Conservation (phyloP, 768 basidiomycete species). For the Sporobolomyces pararoseus region DNA sequence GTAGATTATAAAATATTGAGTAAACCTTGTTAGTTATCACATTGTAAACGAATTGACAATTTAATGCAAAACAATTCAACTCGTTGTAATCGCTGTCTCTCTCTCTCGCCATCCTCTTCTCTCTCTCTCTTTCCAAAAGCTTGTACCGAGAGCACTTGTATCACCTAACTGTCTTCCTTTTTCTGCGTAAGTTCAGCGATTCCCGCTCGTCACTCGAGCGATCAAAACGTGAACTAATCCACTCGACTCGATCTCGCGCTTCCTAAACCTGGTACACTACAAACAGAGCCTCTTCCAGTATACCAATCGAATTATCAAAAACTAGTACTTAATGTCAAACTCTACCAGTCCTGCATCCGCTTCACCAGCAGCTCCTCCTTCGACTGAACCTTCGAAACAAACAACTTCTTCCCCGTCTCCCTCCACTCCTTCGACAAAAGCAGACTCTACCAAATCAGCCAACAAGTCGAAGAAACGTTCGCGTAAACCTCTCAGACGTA, state of each 20-base stretch:
- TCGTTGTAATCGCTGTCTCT: background rate
- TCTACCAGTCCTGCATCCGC: too few species aligned
- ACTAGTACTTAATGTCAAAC: too few species aligned
- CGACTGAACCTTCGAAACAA: background rate
- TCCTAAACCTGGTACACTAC: too few species aligned
- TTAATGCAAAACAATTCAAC: too few species aligned
- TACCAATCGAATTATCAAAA: too few species aligned
- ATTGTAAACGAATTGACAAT: too few species aligned
- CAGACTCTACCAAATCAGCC: background rate
- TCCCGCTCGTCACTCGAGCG: too few species aligned
- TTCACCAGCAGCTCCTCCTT: too few species aligned
- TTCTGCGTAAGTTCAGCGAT: too few species aligned
- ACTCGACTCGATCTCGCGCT: too few species aligned
- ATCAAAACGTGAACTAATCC: too few species aligned
- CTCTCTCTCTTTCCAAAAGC: background rate
- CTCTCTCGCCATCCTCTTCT: background rate
- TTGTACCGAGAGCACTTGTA: conserved; percentile 1
- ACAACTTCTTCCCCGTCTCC: background rate
- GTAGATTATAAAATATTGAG: conserved; percentile 30
- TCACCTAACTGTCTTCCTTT: background rate
- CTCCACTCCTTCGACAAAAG: background rate
- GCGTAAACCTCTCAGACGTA: conserved; percentile 15
- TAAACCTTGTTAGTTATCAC: background rate
- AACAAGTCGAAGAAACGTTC: conserved; percentile 2
- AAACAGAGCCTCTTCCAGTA: too few species aligned